Base-by-base conservation (phyloP, 1,284 basidiomycete species). In the Naganishia sp. region DNA sequence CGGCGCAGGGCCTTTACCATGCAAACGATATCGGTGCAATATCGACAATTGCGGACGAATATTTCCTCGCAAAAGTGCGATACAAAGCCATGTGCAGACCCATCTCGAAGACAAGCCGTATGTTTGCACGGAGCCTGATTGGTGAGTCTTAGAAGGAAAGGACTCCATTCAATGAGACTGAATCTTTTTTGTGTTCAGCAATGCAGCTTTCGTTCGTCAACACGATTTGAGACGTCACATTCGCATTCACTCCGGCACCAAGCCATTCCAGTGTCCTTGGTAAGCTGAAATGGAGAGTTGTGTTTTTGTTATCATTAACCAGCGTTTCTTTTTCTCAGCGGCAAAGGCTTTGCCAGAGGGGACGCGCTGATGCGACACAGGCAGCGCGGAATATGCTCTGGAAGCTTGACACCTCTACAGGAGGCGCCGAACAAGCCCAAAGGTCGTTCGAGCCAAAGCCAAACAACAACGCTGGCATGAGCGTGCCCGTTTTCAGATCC, bases 51-150 rank as follows among this genome's bases (percentile, higher is more conserved):
- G 82, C 68, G 77, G 76, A n/a, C 71, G 81, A 21, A 69, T 71
- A 28, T 82, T 82, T 72, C 80, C 80, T 4, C 68, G 82, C 32
- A 82, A 81, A 74, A 79, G 77, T 60, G 81, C 81, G 11, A 80
- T 81, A 49, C 77, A 80, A 65, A 77, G 75, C 60, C 82, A 83
- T 73, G 80, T 82, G 67, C 81, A 82, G 68, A 81, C 81, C 45
- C 82, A 83, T 68, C 71, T 83, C n/a, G 80, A 82, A 67, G 81
- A 82, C 73, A 83, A 82, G 73, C 82, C 81, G 31, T 81, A 78
- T 70, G 71, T 77, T 3, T 83, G 82, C 68, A 70, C 74, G 1
- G 73, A 74, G 47, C 70, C 71, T 25, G 75, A 77, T 49, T 82
- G 82, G 77, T 79, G 64, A 67, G 76, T 73, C 21, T 13, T 21